These are phyloP conservation scores for Isoetes engelmannii DNA, from an alignment of 83 land plant species.

Conservation along the genomic window DNA sequence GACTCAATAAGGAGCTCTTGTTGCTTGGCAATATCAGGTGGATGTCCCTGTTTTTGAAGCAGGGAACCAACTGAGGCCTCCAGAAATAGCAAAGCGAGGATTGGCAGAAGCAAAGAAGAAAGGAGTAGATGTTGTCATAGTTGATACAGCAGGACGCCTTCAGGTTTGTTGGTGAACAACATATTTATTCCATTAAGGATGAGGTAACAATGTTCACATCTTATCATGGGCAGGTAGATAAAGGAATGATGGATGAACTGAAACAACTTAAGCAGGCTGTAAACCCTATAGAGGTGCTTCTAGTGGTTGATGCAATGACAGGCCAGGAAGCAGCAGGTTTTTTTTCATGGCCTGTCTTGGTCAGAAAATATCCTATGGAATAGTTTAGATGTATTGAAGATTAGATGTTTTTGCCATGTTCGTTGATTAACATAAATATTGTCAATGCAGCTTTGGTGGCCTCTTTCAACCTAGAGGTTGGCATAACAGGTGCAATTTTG, in stretches of 20 bases:
- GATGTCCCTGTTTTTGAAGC: conserved; percentile 87
- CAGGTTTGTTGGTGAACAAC: conserved; percentile 48
- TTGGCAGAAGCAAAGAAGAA: conserved; percentile 81
- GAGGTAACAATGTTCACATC: not conserved
- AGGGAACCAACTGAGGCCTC: conserved; percentile 70
- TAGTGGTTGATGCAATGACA: conserved; percentile 99
- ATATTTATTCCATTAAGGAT: not conserved
- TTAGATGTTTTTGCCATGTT: not conserved
- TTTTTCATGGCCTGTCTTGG: not conserved
- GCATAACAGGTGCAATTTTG: conserved; percentile 93
- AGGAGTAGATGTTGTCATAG: conserved; percentile 73
- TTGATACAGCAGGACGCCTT: conserved; percentile 97
- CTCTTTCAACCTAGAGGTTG: conserved; percentile 92
- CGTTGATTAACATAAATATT: not conserved
- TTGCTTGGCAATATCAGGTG: conserved; percentile 63
- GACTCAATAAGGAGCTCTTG: too few species aligned
- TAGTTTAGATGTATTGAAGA: not conserved
- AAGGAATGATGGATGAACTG: conserved; percentile 94
- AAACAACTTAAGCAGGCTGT: conserved; percentile 78
- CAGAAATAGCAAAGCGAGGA: conserved; percentile 80
- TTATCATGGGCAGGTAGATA: conserved; percentile 93
- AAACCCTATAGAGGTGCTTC: conserved; percentile 83
- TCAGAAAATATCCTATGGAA: not conserved
- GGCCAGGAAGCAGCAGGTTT: conserved; percentile 99
- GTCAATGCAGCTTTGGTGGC: conserved; percentile 65